These are phyloP conservation scores for Claviceps fusiformis DNA, from an alignment of 2,329 filamentous ascomycete species.

Conservation along the genomic window DNA sequence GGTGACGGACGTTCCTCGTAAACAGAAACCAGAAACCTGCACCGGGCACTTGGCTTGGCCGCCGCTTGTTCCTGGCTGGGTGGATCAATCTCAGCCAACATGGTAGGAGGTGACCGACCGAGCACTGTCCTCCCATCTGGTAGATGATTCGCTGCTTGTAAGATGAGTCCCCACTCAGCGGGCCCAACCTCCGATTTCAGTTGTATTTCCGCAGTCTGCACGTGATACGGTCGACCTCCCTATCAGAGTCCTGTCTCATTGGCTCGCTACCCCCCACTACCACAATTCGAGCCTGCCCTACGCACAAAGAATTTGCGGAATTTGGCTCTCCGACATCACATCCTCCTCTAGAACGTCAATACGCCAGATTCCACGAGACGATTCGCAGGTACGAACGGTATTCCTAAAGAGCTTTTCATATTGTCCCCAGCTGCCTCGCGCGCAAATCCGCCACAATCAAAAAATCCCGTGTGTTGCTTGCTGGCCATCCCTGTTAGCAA, in stretches of 20 bases:
- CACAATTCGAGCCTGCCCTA: constrained; percentile 26
- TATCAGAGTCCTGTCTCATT: constrained; percentile 15
- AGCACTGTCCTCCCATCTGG: not conserved
- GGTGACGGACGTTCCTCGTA: constrained; percentile 1
- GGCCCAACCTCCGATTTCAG: not conserved
- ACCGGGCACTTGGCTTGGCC: not conserved
- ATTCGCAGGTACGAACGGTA: constrained; percentile 27
- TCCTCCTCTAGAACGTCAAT: constrained; percentile 16
- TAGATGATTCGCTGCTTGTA: constrained; percentile 2
- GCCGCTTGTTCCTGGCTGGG: not conserved
- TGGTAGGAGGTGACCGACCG: not conserved
- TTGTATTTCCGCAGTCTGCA: constrained; percentile 9
- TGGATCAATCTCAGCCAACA: not conserved
- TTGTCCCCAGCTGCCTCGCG: not conserved
- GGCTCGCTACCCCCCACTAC: constrained; percentile 21
- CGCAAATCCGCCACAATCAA: not conserved
- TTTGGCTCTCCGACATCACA: constrained; percentile 23
- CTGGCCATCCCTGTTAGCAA: not conserved
- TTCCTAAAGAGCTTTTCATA: constrained; percentile 8
- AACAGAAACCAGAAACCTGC: not conserved
- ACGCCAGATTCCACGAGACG: constrained; percentile 26
- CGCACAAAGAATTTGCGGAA: constrained; percentile 30
- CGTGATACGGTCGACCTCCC: constrained; percentile 11
- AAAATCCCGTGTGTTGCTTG: not conserved
- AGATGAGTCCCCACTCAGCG: not conserved